Conservation (phyloP, 1,284 basidiomycete genomes). For the Rhizoctonia solani region DNA sequence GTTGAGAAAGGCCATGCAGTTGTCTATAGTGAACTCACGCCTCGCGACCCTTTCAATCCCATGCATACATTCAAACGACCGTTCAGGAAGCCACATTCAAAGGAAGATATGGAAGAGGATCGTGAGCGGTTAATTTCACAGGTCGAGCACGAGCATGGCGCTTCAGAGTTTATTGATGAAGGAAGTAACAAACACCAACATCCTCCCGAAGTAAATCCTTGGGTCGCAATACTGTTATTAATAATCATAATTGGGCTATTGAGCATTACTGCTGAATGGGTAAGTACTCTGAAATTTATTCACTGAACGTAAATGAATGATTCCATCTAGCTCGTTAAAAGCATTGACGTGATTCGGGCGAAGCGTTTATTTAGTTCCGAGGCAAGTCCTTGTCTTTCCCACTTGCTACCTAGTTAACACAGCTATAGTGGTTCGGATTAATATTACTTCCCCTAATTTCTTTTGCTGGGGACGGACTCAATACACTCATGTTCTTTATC, state of each 20-base stretch:
- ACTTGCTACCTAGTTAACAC: neutral
- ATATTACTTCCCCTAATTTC: slow-evolving; percentile 69
- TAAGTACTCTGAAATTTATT: neutral
- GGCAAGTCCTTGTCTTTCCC: neutral
- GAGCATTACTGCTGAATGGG: slow-evolving; percentile 67
- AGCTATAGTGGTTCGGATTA: slow-evolving; percentile 62
- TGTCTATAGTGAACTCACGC: slow-evolving; percentile 36
- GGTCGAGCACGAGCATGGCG: slow-evolving; percentile 13
- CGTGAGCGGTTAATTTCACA: slow-evolving; percentile 6
- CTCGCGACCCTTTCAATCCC: slow-evolving; percentile 52
- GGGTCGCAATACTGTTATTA: slow-evolving; percentile 59
- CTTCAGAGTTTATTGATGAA: slow-evolving; percentile 4
- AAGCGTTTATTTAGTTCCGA: slow-evolving; percentile 41
- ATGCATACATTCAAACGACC: slow-evolving; percentile 49
- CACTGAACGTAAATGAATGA: neutral
- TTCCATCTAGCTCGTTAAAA: slow-evolving; percentile 56
- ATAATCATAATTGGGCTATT: slow-evolving; percentile 59
- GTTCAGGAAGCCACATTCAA: slow-evolving; percentile 43
- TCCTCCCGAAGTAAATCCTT: slow-evolving; percentile 61
- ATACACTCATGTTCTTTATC: slow-evolving; percentile 59
- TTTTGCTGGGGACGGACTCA: slow-evolving; percentile 66
- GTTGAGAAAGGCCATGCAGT: neutral
- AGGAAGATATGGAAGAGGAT: slow-evolving; percentile 45
- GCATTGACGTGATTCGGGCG: slow-evolving; percentile 59
- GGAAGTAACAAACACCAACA: neutral